These are phyloP conservation scores for Amyloporia xantha DNA, from an alignment of 768 basidiomycete genomes.

Conservation along the genomic window DNA sequence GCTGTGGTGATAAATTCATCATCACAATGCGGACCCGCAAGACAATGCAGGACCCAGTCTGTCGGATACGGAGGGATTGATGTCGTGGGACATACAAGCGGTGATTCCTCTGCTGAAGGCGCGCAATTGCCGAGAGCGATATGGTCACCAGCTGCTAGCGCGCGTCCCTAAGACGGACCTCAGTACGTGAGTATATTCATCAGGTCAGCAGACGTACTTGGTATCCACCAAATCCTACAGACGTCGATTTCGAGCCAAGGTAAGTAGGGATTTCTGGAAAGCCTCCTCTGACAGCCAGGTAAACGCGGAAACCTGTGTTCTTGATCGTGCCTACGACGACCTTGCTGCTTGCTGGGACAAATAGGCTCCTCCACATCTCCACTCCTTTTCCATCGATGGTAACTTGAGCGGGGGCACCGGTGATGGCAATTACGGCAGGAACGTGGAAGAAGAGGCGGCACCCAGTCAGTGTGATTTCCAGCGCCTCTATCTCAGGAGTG, in stretches of 20 bases:
- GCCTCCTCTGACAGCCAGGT: slow-evolving; percentile 53
- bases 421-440: slow-evolving; percentile 44
- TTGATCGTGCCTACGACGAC: slow-evolving; percentile 32
- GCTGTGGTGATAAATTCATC: slow-evolving; percentile 43
- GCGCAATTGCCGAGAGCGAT: slow-evolving; percentile 33
- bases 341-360: slow-evolving; percentile 38
- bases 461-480: slow-evolving; percentile 48
- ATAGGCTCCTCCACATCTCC: slow-evolving; percentile 43
- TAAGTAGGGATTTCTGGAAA: slow-evolving; percentile 51
- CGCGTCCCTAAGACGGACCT: slow-evolving; percentile 37
- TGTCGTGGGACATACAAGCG: slow-evolving; percentile 18
- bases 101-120: slow-evolving; percentile 16
- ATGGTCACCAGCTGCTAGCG: slow-evolving; percentile 45
- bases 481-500: slow-evolving; percentile 37
- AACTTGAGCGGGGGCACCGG: slow-evolving; percentile 42
- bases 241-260: slow-evolving; percentile 61
- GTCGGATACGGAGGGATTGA: slow-evolving; percentile 39
- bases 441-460: slow-evolving; percentile 46
- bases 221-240: slow-evolving; percentile 54
- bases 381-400: slow-evolving; percentile 33
- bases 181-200: no score
- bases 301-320: slow-evolving; percentile 42
- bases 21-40: slow-evolving; percentile 61
- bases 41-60: slow-evolving; percentile 46
- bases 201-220: slow-evolving; percentile 43